Base-by-base conservation (phyloP, 1,284 basidiomycete genomes). In the Meira miltonrushii region DNA sequence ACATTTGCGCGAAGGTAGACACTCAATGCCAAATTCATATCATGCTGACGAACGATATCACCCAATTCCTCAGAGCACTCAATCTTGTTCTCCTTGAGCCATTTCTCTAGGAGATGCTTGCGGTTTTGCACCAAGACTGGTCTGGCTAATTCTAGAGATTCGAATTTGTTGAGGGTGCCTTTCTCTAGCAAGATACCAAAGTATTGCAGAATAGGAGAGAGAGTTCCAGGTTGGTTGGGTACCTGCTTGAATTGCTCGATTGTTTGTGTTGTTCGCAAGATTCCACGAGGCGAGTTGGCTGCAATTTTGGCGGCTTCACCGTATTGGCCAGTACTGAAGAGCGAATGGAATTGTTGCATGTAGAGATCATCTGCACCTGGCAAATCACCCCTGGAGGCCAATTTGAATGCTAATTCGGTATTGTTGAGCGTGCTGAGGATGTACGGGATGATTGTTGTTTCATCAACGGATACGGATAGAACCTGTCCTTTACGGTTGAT, bases 401-500 rank as follows among this genome's bases (percentile, higher is more conserved):
- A 85, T 81, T 96, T 97, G 85, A 98, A 95, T 15, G 95, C 95
- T 50, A 99, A 87, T 68, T 97, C 93, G 50, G 92, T 90, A 81
- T 98, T 97, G 83, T 96, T 97, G 72, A 98, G 85, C 10, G 90
- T 91, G 57, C 85, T 85, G 76, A 97, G 84, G 64, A 97, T 90
- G 81, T 97, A 98, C 1, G 94, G 94, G 65, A 99, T 87, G 72
- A 98, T 86, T 23, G 92, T 92, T 74, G 90, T 86, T 79, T 98
- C 95, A 80, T 99, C 95, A 64, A 98, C 89, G 67, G 89, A 92
- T 65, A 98, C 95, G 67, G 90, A 92, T 56, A 99, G 84, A 17
- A 99, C 93, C 80, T 99, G 95, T 54, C 95, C 95, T 82, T 97
- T 97, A 84, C 94, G 90, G 85, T 99, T 99, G 76, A 99, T 92